Conservation (phyloP, 2,329 filamentous ascomycete species). For the Neodidymelliopsis sp. region DNA sequence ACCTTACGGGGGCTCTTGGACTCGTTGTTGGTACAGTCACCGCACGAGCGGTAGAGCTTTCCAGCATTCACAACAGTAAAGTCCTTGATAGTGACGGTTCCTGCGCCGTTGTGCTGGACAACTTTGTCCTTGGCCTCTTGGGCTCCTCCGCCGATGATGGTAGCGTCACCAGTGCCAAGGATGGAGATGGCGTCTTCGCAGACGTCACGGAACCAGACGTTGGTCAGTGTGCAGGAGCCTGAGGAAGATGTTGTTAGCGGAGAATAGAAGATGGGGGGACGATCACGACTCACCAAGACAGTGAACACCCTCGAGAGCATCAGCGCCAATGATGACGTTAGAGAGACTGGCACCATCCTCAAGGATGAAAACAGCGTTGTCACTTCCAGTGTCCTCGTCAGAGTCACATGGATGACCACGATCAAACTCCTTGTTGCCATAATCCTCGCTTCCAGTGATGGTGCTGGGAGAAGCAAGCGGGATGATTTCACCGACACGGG, state of each 20-base stretch:
- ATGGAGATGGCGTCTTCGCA: slow-evolving; percentile 46
- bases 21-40: slow-evolving; percentile 53
- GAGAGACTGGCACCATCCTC: slow-evolving; percentile 58
- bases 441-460: slow-evolving; percentile 31
- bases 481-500: slow-evolving; percentile 36
- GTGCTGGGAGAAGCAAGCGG: slow-evolving; percentile 36
- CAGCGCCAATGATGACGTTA: slow-evolving; percentile 63
- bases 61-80: slow-evolving; percentile 57
- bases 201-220: slow-evolving; percentile 38
- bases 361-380: slow-evolving; percentile 60
- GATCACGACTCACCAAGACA: slow-evolving; percentile 52
- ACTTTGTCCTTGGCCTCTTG: slow-evolving; percentile 46
- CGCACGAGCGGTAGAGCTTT: slow-evolving; percentile 60
- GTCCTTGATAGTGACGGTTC: slow-evolving; percentile 39
- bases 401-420: slow-evolving; percentile 32
- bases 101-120: slow-evolving; percentile 47
- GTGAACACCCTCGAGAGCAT: slow-evolving; percentile 60
- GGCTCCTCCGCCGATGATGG: slow-evolving; percentile 49
- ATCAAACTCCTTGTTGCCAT: slow-evolving; percentile 33
- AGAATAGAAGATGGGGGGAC: background rate
- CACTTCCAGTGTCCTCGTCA: slow-evolving; percentile 32
- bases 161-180: slow-evolving; percentile 36
- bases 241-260: background rate
- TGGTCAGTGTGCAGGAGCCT: slow-evolving; percentile 56
- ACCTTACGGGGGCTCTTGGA: slow-evolving; percentile 52